A percentile compares a stretch with the other conserved stretches of the same genome.
Conservation (phyloP, 163 green algal species). For the Scenedesmus sp. region DNA sequence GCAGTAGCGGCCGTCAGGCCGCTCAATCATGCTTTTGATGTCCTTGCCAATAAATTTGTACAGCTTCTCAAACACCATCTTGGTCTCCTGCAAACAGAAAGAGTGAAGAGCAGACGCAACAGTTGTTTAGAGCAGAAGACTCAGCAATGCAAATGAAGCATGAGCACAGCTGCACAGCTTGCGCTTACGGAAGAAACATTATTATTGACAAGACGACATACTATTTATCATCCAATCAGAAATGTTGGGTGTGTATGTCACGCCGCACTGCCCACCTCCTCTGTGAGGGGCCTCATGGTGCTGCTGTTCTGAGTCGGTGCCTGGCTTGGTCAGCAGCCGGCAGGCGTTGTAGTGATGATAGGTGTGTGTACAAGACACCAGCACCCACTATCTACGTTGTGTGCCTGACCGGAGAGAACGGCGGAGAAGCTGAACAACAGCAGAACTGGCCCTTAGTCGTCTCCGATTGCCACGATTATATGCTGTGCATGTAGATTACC, state of each 20-base stretch:
- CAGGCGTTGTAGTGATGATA: neutral
- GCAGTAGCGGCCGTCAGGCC: constrained; percentile 86
- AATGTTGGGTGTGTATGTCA: neutral
- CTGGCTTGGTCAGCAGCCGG: neutral
- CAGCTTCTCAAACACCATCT: constrained; percentile 98
- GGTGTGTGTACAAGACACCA: neutral
- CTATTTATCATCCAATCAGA: too few species aligned
- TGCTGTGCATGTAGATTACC: neutral
- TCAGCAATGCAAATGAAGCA: too few species aligned
- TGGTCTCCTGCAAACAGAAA: constrained; percentile 85
- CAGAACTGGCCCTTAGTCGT: neutral
- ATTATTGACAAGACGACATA: too few species aligned
- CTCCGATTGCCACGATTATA: neutral
- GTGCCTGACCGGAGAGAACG: neutral
- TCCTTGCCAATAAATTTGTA: constrained; percentile 99
- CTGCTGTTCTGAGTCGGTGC: neutral
- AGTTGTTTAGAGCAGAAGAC: too few species aligned
- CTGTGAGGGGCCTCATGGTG: constrained; percentile 54
- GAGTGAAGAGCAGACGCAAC: neutral
- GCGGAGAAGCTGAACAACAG: neutral
- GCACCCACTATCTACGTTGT: neutral
- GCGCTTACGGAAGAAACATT: too few species aligned
- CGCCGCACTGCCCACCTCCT: constrained; percentile 30
- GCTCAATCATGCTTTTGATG: constrained; percentile 94
- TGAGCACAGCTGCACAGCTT: neutral